These are phyloP conservation scores for Dactylellina sp. DNA, from an alignment of 2,329 filamentous ascomycete genomes.

Conservation along the genomic window DNA sequence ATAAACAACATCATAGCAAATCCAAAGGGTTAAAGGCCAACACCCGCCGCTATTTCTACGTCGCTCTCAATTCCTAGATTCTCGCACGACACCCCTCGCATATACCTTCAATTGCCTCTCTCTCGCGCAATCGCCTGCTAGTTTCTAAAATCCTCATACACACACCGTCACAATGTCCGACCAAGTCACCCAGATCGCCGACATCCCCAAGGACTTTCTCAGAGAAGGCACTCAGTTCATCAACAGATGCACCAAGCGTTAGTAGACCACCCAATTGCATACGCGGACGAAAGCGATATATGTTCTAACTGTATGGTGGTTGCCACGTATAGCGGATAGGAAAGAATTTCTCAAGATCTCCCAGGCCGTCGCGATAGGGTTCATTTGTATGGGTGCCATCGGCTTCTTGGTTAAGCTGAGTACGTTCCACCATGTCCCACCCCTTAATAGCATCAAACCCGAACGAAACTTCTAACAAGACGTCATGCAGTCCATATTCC, in stretches of 20 bases:
- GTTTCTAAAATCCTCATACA: neutral
- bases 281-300: neutral
- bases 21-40: slow-evolving; percentile 20
- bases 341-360: slow-evolving; percentile 66
- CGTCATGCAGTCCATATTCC: slow-evolving; percentile 66
- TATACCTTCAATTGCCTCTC: slow-evolving; percentile 10
- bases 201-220: slow-evolving; percentile 75
- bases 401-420: slow-evolving; percentile 69
- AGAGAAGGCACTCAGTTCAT: slow-evolving; percentile 73
- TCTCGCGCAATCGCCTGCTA: slow-evolving; percentile 1
- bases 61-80: slow-evolving; percentile 8
- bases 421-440: slow-evolving; percentile 57
- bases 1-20: slow-evolving; percentile 49
- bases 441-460: no score
- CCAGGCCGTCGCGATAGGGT: slow-evolving; percentile 68
- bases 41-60: slow-evolving; percentile 19
- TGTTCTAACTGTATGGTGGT: neutral
- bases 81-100: slow-evolving; percentile 14
- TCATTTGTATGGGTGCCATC: slow-evolving; percentile 69
- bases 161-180: slow-evolving; percentile 70
- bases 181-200: slow-evolving; percentile 76
- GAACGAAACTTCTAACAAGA: no score
- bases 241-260: slow-evolving; percentile 73
- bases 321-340: slow-evolving; percentile 62
- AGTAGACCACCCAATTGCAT: slow-evolving; percentile 57